These are phyloP conservation scores for Antitrichia curtipendula DNA, from an alignment of 225 moss, liverwort and hornwort species.

Conservation along the genomic window DNA sequence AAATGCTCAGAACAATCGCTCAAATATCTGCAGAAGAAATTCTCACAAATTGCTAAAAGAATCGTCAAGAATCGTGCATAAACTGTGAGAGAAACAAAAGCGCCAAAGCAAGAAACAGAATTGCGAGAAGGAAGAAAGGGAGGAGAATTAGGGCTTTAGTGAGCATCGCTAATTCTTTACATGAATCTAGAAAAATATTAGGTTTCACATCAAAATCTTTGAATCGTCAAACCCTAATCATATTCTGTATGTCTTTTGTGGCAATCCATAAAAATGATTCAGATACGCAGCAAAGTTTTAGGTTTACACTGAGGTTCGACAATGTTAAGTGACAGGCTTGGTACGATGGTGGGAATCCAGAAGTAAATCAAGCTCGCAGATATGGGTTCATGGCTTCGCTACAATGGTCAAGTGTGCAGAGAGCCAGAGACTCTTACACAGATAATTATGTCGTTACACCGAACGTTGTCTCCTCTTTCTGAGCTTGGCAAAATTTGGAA, in stretches of 20 bases:
- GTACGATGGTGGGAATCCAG: background rate
- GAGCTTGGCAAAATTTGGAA: slow-evolving; percentile 11
- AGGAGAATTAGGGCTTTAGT: background rate
- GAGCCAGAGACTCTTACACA: background rate
- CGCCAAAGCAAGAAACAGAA: background rate
- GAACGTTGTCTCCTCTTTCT: background rate
- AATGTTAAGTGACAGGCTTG: background rate
- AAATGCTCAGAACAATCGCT: background rate
- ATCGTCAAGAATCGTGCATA: background rate
- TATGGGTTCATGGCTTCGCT: background rate
- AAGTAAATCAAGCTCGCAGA: no score
- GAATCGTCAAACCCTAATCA: background rate
- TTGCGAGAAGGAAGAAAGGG: background rate
- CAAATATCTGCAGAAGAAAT: background rate
- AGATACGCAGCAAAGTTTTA: background rate
- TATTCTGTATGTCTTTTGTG: background rate
- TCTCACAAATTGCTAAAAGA: background rate
- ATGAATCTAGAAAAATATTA: background rate
- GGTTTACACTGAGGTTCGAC: background rate
- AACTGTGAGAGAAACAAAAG: background rate
- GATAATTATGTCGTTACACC: background rate
- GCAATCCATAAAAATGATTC: background rate
- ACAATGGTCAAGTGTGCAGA: background rate
- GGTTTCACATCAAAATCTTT: background rate
- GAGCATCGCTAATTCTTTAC: background rate